Conservation (phyloP, 73 alveolate species). For the Symbiodinium pilosum region DNA sequence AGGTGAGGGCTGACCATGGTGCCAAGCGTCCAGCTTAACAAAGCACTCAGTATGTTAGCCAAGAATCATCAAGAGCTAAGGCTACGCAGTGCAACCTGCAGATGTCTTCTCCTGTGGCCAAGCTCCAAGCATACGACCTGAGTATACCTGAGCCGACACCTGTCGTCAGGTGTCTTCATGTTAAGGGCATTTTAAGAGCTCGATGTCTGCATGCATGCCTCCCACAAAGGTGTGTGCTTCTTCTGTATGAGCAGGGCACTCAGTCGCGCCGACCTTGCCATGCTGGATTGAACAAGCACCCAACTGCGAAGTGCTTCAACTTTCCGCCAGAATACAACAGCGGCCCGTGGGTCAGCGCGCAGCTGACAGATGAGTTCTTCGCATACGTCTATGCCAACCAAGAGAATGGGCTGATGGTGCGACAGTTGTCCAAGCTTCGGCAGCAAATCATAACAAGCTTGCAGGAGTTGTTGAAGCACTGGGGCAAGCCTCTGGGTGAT, state of each 20-base stretch:
- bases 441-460: not conserved
- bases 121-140: not conserved
- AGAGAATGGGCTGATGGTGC: slow-evolving; percentile 49
- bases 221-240: slow-evolving; percentile 33
- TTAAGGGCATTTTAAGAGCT: too few relatives aligned
- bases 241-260: slow-evolving; percentile 67
- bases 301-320: too few relatives aligned
- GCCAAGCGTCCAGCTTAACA: too few relatives aligned
- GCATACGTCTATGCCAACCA: slow-evolving; percentile 30
- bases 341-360: slow-evolving; percentile 73
- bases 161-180: too few relatives aligned
- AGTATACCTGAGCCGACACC: too few relatives aligned
- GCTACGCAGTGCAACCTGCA: slow-evolving; percentile 82
- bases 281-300: too few relatives aligned
- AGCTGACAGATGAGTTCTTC: slow-evolving; percentile 80
- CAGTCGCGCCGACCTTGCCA: not conserved
- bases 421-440: not conserved
- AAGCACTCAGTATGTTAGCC: too few relatives aligned
- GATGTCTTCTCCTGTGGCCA: slow-evolving; percentile 60
- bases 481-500: slow-evolving; percentile 50
- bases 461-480: slow-evolving; percentile 61
- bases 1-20: too few relatives aligned
- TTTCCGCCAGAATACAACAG: slow-evolving; percentile 5
- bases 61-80: too few relatives aligned
- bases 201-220: too few relatives aligned